These are phyloP conservation scores for Kluyveromyces siamensis DNA, from an alignment of 805 yeast genomes.

Conservation along the genomic window DNA sequence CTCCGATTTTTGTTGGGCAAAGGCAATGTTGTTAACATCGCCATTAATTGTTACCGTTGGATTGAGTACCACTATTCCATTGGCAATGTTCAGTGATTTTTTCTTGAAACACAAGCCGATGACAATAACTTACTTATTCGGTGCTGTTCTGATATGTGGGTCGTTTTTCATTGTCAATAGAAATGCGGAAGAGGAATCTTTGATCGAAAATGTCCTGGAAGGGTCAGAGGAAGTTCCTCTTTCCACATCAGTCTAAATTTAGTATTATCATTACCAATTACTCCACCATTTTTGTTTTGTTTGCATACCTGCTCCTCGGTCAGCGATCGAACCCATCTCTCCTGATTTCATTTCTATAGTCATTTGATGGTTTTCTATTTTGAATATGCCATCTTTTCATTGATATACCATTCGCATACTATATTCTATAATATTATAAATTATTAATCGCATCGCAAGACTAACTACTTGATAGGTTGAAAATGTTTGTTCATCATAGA, in stretches of 20 bases:
- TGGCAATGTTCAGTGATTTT: slow-evolving; percentile 89
- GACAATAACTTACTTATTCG: slow-evolving; percentile 57
- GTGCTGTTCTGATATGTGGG: slow-evolving; percentile 70
- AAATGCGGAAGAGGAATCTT: slow-evolving; percentile 56
- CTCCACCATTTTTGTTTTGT: not conserved
- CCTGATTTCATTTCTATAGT: not conserved
- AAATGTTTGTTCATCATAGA: too few species aligned
- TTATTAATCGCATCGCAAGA: not conserved
- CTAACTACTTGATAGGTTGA: not conserved
- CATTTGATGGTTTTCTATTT: not conserved
- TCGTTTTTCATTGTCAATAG: slow-evolving; percentile 80
- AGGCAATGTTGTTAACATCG: slow-evolving; percentile 85
- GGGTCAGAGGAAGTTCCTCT: not conserved
- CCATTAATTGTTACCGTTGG: slow-evolving; percentile 97
- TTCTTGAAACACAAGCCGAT: slow-evolving; percentile 56
- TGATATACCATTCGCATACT: not conserved
- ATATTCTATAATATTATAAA: too few species aligned
- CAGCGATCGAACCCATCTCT: not conserved
- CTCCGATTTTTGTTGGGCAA: slow-evolving; percentile 93
- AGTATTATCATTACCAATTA: not conserved
- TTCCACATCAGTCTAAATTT: not conserved
- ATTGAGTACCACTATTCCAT: slow-evolving; percentile 82
- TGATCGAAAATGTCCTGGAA: not conserved
- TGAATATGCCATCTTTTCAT: not conserved
- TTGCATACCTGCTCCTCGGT: not conserved